phyloP scores from a whole-genome alignment of 208 protist species.

The Blechomonas ayalai region DNA sequence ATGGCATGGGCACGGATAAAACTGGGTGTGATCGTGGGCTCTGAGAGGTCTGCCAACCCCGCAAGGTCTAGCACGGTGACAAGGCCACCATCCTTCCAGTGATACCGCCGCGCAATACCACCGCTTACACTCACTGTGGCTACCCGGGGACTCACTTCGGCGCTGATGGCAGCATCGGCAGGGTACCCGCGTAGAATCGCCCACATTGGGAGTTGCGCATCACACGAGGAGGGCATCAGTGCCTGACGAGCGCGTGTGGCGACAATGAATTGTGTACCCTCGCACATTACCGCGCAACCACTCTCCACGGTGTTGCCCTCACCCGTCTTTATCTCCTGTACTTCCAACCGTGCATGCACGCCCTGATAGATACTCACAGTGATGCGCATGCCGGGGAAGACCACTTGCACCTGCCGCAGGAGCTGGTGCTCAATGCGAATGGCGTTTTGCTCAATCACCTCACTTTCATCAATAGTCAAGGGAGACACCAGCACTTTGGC shows the following conservation, averaged over 20 bases:
- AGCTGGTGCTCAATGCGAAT: slow-evolving; percentile 72
- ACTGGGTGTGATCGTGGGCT: slow-evolving; percentile 46
- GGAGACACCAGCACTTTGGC: slow-evolving; percentile 73
- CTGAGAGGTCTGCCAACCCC: slow-evolving; percentile 32
- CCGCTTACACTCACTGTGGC: slow-evolving; percentile 6
- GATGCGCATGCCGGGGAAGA: slow-evolving; percentile 68
- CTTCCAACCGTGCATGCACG: slow-evolving; percentile 52
- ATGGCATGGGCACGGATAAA: slow-evolving; percentile 61
- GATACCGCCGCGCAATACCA: slow-evolving; percentile 23
- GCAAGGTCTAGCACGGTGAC: slow-evolving; percentile 52
- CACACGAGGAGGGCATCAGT: slow-evolving; percentile 1
- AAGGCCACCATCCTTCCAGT: slow-evolving; percentile 36
- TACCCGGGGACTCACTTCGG: neutral
- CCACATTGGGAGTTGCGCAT: slow-evolving; percentile 25
- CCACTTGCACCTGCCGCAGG: slow-evolving; percentile 80
- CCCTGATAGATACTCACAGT: slow-evolving; percentile 57
- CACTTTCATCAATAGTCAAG: slow-evolving; percentile 85
- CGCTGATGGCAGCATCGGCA: neutral
- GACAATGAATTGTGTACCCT: slow-evolving; percentile 82
- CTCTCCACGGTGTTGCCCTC: slow-evolving; percentile 11
- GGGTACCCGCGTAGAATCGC: slow-evolving; percentile 30
- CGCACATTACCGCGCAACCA: slow-evolving; percentile 69
- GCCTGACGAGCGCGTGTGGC: slow-evolving; percentile 50
- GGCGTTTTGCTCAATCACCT: slow-evolving; percentile 89
- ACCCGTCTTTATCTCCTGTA: slow-evolving; percentile 54